phyloP scores from a whole-genome alignment of 164 flowering plant genomes.

The Macadamia integrifolia region DNA sequence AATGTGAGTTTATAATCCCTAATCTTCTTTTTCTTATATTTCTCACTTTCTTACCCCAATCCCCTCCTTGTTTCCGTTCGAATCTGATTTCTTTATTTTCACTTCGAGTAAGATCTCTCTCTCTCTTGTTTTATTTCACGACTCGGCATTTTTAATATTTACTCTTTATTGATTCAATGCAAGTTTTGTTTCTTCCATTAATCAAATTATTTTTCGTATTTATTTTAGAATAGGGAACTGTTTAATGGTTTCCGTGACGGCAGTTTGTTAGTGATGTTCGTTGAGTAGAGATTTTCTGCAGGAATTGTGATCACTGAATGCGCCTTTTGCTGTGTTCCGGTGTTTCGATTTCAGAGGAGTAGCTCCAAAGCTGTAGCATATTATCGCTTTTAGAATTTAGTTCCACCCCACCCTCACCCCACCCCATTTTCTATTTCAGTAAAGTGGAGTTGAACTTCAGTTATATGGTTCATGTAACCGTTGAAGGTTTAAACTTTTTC shows the following conservation, averaged over 20 bases:
- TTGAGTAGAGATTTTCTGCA: background rate
- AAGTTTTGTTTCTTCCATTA: no score
- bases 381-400: background rate
- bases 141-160: no score
- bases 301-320: background rate
- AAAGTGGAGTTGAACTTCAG: background rate
- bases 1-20: conserved; percentile 10
- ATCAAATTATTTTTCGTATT: no score
- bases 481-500: background rate
- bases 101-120: no score
- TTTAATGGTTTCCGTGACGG: background rate
- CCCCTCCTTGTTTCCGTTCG: background rate
- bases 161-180: no score
- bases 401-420: background rate
- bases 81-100: background rate
- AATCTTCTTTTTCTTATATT: background rate
- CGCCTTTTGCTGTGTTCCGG: background rate
- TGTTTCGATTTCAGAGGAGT: background rate
- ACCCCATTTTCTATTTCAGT: background rate
- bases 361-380: background rate
- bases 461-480: background rate
- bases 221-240: background rate
- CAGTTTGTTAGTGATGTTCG: background rate
- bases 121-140: no score
- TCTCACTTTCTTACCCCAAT: background rate